Evolutionary conservation across 179 eudicot genomes (phyloP).

Genomic region (Patellifolia procumbens): DNA sequence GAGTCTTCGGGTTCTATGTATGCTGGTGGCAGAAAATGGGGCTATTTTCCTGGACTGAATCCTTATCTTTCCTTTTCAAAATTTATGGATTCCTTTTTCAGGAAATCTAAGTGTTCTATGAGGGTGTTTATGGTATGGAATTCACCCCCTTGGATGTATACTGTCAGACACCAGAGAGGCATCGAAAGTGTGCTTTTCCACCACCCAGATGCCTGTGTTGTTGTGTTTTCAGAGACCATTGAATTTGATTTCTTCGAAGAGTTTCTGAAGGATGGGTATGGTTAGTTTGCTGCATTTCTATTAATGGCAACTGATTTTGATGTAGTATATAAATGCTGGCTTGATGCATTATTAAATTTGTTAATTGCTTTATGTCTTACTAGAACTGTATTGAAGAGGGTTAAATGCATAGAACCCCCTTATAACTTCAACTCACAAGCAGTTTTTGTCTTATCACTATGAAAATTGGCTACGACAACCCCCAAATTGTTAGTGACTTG

Average conservation of each 20-base stretch:
- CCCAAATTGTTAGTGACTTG: too few species aligned
- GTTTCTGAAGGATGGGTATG: constrained; percentile 60
- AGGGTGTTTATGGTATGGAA: constrained; percentile 96
- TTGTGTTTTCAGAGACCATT: constrained; percentile 83
- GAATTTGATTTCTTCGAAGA: constrained; percentile 82
- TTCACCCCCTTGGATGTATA: constrained; percentile 84
- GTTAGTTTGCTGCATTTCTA: too few species aligned
- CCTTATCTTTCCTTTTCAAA: constrained; percentile 64
- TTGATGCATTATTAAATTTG: too few species aligned
- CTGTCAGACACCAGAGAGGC: constrained; percentile 76
- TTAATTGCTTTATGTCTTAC: too few species aligned
- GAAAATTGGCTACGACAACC: too few species aligned
- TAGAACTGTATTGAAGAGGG: too few species aligned
- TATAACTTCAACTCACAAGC: too few species aligned
- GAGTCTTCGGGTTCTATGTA: constrained; percentile 43
- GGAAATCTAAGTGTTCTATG: constrained; percentile 68
- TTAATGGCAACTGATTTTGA: too few species aligned
- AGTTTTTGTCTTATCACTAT: too few species aligned
- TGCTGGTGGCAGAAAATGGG: constrained; percentile 83
- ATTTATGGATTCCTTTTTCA: constrained; percentile 76
- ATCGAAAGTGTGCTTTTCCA: constrained; percentile 80
- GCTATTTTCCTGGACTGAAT: constrained; percentile 75
- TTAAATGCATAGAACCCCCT: too few species aligned
- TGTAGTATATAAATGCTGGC: too few species aligned
- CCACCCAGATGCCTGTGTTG: constrained; percentile 72